Conservation (phyloP, 352 stramenopile genomes). For the Phytopythium delawarense region DNA sequence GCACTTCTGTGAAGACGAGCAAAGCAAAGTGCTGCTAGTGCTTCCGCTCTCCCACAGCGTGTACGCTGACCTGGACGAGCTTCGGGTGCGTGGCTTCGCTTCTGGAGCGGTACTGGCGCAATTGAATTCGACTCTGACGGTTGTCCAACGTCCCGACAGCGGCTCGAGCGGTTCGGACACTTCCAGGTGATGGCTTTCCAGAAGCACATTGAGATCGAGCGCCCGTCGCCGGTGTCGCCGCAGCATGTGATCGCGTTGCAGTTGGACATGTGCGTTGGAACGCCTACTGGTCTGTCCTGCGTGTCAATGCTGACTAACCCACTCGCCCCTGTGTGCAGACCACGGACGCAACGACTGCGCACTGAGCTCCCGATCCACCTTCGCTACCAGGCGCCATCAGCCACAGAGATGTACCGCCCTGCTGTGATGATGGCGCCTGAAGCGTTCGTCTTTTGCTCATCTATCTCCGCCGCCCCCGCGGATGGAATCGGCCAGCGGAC, state of each 20-base stretch:
- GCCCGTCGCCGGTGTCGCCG: constrained; percentile 41
- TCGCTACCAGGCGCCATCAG: constrained; percentile 52
- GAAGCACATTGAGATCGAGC: constrained; percentile 68
- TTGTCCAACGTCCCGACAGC: constrained; percentile 14
- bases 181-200: constrained; percentile 35
- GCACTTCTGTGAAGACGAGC: constrained; percentile 4
- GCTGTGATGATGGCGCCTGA: constrained; percentile 42
- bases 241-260: constrained; percentile 47
- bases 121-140: not conserved
- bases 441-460: constrained; percentile 31
- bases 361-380: constrained; percentile 58
- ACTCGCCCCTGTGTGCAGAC: constrained; percentile 9
- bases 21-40: constrained; percentile 26
- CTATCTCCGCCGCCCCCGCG: too few species aligned
- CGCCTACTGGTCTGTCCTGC: not conserved
- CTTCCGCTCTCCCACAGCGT: constrained; percentile 35
- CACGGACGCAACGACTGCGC: constrained; percentile 11
- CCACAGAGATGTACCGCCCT: constrained; percentile 27
- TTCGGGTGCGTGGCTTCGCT: constrained; percentile 24
- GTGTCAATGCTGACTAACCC: not conserved
- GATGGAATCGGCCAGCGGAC: not conserved
- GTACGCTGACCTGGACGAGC: constrained; percentile 54
- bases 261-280: constrained; percentile 31
- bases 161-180: constrained; percentile 52
- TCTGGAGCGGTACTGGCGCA: not conserved